A percentile compares a stretch with the other conserved stretches of the same genome.
These are phyloP conservation scores for Scheffersomyces amazonensis DNA, from an alignment of 805 yeast species.

Conservation along the genomic window DNA sequence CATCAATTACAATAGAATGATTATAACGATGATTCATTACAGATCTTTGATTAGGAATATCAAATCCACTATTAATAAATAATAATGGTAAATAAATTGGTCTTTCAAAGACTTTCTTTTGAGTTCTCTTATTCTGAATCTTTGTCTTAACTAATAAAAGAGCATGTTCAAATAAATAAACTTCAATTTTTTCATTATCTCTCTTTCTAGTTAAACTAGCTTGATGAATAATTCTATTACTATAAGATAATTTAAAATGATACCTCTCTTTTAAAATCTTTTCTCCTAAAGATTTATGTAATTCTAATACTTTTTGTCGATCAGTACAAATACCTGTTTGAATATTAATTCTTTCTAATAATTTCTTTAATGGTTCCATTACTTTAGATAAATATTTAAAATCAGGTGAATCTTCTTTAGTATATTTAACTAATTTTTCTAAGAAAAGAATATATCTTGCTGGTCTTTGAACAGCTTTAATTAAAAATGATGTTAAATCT, in stretches of 20 bases:
- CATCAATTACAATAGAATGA: slow-evolving; percentile 37
- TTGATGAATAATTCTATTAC: slow-evolving; percentile 76
- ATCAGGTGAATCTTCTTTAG: slow-evolving; percentile 75
- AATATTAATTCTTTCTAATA: slow-evolving; percentile 73
- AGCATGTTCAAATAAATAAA: slow-evolving; percentile 86
- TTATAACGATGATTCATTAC: slow-evolving; percentile 34
- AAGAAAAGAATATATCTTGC: slow-evolving; percentile 89
- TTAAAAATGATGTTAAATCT: slow-evolving; percentile 87
- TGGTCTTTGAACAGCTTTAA: slow-evolving; percentile 94
- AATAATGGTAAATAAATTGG: slow-evolving; percentile 81
- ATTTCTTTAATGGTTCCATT: slow-evolving; percentile 67
- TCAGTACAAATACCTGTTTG: slow-evolving; percentile 95
- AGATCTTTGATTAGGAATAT: slow-evolving; percentile 58
- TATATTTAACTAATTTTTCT: slow-evolving; percentile 77
- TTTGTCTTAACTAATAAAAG: slow-evolving; percentile 82
- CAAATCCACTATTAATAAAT: slow-evolving; percentile 74
- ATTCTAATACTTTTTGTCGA: slow-evolving; percentile 81
- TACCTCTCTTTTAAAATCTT: slow-evolving; percentile 84
- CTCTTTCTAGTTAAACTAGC: slow-evolving; percentile 68
- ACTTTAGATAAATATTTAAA: slow-evolving; percentile 67
- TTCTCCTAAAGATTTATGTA: slow-evolving; percentile 53
- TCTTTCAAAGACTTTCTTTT: slow-evolving; percentile 83
- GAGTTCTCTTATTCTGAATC: slow-evolving; percentile 84
- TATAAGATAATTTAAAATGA: slow-evolving; percentile 81
- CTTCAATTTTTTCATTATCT: slow-evolving; percentile 78